phyloP scores from a whole-genome alignment of 2,329 filamentous ascomycete genomes.

The Fusarium pseudonygamai region DNA sequence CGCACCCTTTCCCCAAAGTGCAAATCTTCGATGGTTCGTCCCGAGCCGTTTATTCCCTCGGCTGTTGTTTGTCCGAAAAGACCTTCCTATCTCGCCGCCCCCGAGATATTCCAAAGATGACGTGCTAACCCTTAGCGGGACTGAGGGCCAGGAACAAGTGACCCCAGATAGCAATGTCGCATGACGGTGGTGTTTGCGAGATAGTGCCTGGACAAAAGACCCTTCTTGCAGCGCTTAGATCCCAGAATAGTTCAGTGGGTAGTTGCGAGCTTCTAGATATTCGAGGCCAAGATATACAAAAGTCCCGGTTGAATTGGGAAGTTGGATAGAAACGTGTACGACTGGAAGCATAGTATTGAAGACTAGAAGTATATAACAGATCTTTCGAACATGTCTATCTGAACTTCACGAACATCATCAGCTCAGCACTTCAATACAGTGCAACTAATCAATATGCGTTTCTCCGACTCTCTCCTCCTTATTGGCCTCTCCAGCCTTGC shows the following conservation, averaged over 20 bases:
- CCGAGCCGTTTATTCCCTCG: constrained; percentile 18
- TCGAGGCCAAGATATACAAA: constrained; percentile 20
- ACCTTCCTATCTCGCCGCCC: constrained; percentile 28
- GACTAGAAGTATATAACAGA: neutral
- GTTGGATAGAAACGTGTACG: neutral
- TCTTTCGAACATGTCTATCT: rapidly evolving
- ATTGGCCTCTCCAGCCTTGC: constrained; percentile 49
- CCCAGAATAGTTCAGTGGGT: neutral
- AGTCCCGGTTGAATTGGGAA: constrained; percentile 20
- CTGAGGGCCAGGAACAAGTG: neutral
- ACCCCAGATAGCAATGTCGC: neutral
- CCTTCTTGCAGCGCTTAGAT: neutral
- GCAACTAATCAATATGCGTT: constrained; percentile 43
- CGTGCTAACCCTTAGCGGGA: neutral
- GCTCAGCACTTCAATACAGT: neutral
- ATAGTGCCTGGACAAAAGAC: constrained; percentile 17
- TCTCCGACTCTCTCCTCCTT: constrained; percentile 39
- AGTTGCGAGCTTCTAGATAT: neutral
- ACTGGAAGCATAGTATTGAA: neutral
- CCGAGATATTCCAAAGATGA: neutral
- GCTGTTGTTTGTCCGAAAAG: neutral
- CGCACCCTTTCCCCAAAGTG: neutral
- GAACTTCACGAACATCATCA: neutral
- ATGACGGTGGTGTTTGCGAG: neutral
- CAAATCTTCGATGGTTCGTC: constrained; percentile 13